These are phyloP conservation scores for Volvariella surrecta DNA, from an alignment of 1,284 basidiomycete species.

Conservation along the genomic window DNA sequence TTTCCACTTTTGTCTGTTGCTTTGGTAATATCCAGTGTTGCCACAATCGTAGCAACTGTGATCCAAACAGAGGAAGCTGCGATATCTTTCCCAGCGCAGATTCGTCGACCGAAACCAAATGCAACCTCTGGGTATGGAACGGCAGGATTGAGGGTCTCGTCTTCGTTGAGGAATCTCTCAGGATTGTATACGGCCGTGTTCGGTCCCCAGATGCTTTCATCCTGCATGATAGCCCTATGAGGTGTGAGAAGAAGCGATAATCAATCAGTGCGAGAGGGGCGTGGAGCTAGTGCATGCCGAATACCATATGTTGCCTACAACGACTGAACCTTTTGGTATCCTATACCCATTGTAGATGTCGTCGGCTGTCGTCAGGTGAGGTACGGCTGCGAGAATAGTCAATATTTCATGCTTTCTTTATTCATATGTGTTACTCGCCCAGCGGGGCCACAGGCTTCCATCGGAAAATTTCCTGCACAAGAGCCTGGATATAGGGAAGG, in stretches of 20 bases:
- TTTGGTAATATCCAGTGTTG: constrained; percentile 15
- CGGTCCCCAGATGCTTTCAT: not conserved
- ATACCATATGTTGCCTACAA: not conserved
- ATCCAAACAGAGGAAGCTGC: constrained; percentile 25
- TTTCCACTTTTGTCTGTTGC: constrained; percentile 14
- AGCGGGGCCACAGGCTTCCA: constrained; percentile 9
- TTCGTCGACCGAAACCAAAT: constrained; percentile 7
- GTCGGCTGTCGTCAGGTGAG: not conserved
- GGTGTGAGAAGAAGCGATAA: too few relatives aligned
- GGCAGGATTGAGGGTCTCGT: not conserved
- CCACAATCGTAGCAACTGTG: constrained; percentile 21
- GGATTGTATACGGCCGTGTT: not conserved
- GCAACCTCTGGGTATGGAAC: not conserved
- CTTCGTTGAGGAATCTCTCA: not conserved
- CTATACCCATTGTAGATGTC: constrained; percentile 7
- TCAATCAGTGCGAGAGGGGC: not conserved
- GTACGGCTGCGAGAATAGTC: not conserved
- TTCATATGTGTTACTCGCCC: too few relatives aligned
- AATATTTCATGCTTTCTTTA: too few relatives aligned
- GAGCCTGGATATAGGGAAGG: constrained; percentile 8
- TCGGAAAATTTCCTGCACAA: constrained; percentile 8
- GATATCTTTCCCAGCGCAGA: constrained; percentile 29
- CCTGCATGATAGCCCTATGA: not conserved
- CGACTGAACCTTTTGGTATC: constrained; percentile 6
- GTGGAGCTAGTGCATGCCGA: not conserved